Evolutionary conservation across 2,329 filamentous ascomycete species (phyloP), one percentile per base, ranked within the genome.

Genomic region (Penicillium sp.): DNA sequence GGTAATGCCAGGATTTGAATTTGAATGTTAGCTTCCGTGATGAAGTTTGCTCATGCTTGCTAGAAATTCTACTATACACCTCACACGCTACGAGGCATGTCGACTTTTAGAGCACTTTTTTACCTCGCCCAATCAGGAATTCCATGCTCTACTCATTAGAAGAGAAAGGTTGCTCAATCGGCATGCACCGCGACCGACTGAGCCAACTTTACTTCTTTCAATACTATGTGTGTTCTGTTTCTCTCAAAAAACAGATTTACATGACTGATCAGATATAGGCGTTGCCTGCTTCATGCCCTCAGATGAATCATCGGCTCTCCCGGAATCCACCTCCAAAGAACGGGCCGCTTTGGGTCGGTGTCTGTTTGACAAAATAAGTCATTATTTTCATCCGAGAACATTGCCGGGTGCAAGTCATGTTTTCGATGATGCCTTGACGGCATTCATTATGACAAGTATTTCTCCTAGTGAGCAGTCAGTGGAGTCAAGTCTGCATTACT

Each of bases 71-170:
- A 41, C 45, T 13, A 21, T 44, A 29, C 45, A 39, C 16, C 52
- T 54, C n/a, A 49, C 52, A 8, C 52, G 52, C 13, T 54, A 54
- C 27, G 52, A 49, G 24, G 52, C 52, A 37, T 54, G 52, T 49
- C 52, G 45, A n/a, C 52, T 54, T 44, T 44, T 54, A 21, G 52
- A 54, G 16, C 46, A 54, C 21, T 54, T 54, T 27, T 54, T 44
- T 35, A 48, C 35, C n/a, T 54, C 52, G 22, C 52, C 52, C 19
- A 54, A 54, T 26, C 52, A 54, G 37, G 52, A 54, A 44, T 54
- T 48, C 7, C 52, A 54, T 35, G 19, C 45, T 48, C 24, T 44
- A 11, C 52, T 54, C 10, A 11, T 54, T 16, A 35, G 52, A 37
- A 43, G 43, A 45, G 52, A 54, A 29, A 31, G 52, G 43, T 33